Conservation (phyloP, 2,329 filamentous ascomycete genomes). For the Aspergillus thermomutatus region DNA sequence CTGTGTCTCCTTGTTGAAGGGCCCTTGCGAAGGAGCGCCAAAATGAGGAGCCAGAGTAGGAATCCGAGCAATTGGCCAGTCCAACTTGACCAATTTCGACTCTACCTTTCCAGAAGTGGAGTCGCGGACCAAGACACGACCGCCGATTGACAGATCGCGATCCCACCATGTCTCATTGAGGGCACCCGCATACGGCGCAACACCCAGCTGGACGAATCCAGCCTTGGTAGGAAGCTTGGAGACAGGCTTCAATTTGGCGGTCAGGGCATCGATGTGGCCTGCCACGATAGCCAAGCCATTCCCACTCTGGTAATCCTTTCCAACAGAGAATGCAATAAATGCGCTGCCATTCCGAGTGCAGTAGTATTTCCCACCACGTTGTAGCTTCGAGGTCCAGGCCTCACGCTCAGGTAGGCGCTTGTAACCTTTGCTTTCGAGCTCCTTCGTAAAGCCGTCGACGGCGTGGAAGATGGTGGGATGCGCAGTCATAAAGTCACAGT, state of each 20-base stretch:
- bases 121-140: constrained; percentile 80
- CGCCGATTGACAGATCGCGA: constrained; percentile 85
- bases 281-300: constrained; percentile 86
- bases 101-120: constrained; percentile 68
- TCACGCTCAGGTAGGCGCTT: constrained; percentile 72
- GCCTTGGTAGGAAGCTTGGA: constrained; percentile 79
- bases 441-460: constrained; percentile 71
- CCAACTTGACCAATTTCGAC: constrained; percentile 80
- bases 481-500: constrained; percentile 79
- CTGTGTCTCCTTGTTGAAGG: constrained; percentile 84
- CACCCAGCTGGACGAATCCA: constrained; percentile 83
- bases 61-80: constrained; percentile 90
- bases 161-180: constrained; percentile 96
- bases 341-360: constrained; percentile 80
- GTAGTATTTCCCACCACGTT: constrained; percentile 84
- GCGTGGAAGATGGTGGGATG: constrained; percentile 95
- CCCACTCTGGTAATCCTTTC: constrained; percentile 74
- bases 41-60: constrained; percentile 94
- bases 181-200: constrained; percentile 87
- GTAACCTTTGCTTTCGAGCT: constrained; percentile 71
- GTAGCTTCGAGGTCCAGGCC: constrained; percentile 68
- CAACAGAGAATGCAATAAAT: constrained; percentile 80
- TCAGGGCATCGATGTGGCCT: constrained; percentile 89
- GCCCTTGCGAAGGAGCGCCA: constrained; percentile 63
- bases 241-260: constrained; percentile 86